Base-by-base conservation (phyloP, 345 rosid species). In the Passiflora organensis region DNA sequence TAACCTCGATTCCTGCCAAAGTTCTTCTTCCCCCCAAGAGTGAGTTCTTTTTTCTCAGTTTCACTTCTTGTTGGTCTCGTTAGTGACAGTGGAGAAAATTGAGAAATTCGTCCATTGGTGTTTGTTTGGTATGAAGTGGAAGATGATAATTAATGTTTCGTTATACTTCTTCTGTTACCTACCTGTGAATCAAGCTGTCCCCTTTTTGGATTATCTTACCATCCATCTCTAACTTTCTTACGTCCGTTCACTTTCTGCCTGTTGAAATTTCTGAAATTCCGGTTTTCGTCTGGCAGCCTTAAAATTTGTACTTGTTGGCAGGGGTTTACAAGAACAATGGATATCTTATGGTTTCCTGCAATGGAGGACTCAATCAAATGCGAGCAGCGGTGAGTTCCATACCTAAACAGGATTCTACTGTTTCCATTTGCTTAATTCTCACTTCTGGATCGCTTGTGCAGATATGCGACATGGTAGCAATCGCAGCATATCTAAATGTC, bases 281-380 rank as follows among this genome's bases (percentile, higher is more conserved):
- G 49, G 41, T 36, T 13, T 8, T 23, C 36, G 53, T 21, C n/a
- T n/a, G n/a, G n/a, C n/a, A n/a, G n/a, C n/a, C n/a, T n/a, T n/a
- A n/a, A n/a, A n/a, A n/a, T n/a, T n/a, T n/a, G n/a, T n/a, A n/a
- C n/a, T n/a, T 66, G n/a, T 54, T 68, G 58, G 48, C 80, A 91
- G 98, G 98, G 58, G 22, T 81, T 19, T 91, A 91, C 45, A 81
- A 72, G 72, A 91, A 86, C 53, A 88, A 91, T 67, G 98, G 98
- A 34, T 91, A 91, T 71, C 82, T 91, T 48, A 76, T 86, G 86
- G 87, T 91, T 62, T 91, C 98, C 12, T 88, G 95, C 73, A 91
- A 91, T 74, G 98, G 98, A 76, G 98, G 98, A 54, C 98, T 91
- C 60, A 91, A 91, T 67, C 98, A 91, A 76, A 91, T 91, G 98